These are phyloP conservation scores for Amylocarpus encephaloides DNA, from an alignment of 2,329 filamentous ascomycete genomes.

Conservation along the genomic window DNA sequence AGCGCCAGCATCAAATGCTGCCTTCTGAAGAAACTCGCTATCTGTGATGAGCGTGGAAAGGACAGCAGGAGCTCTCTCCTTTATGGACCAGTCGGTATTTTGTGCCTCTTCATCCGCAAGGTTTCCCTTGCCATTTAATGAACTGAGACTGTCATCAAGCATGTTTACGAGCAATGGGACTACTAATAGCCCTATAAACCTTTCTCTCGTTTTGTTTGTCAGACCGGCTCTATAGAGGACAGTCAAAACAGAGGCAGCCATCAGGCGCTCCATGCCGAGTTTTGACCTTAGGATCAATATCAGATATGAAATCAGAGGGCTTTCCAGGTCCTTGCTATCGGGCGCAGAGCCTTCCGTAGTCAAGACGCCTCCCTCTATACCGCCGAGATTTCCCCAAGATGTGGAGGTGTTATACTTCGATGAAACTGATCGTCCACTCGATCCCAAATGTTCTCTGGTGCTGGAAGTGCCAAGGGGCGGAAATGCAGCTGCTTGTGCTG, in stretches of 20 bases:
- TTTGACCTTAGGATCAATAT: conserved; percentile 56
- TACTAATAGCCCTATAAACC: conserved; percentile 58
- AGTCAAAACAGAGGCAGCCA: conserved; percentile 63
- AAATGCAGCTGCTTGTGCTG: conserved; percentile 40
- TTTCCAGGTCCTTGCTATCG: conserved; percentile 56
- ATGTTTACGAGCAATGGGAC: conserved; percentile 64
- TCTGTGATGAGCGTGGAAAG: conserved; percentile 75
- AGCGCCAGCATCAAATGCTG: conserved; percentile 65
- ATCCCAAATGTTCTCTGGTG: conserved; percentile 34
- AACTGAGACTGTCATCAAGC: conserved; percentile 47
- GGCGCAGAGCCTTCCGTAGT: conserved; percentile 28
- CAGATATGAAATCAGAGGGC: conserved; percentile 66
- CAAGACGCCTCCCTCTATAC: conserved; percentile 11
- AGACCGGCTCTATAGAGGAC: conserved; percentile 64
- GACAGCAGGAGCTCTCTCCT: conserved; percentile 67
- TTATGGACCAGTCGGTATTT: conserved; percentile 44
- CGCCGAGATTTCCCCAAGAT: conserved; percentile 17
- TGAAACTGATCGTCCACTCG: conserved; percentile 17
- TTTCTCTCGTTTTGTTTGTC: conserved; percentile 56
- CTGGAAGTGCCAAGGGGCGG: conserved; percentile 45
- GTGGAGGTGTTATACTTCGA: conserved; percentile 18
- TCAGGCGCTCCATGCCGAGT: conserved; percentile 53
- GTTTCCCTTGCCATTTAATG: conserved; percentile 36
- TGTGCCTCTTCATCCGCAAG: conserved; percentile 33
- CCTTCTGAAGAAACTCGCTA: conserved; percentile 71